Base-by-base conservation (phyloP, 2,329 filamentous ascomycete species). In the Cordyceps cateniannulata region DNA sequence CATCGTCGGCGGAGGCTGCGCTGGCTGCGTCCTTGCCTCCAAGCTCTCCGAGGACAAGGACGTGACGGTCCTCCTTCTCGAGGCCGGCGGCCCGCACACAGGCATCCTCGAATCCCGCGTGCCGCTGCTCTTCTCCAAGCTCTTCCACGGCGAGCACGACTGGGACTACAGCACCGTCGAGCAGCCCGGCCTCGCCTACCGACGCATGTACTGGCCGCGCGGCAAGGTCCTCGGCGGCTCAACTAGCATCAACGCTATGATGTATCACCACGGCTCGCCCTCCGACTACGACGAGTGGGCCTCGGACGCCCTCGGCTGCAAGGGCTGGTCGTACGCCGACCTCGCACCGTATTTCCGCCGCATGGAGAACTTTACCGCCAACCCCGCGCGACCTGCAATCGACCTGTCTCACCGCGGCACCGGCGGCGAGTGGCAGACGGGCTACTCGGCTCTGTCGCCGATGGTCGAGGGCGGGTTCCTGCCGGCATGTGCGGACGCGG, bases 11-110 rank as follows among this genome's bases (percentile, higher is more conserved):
- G 69, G 67, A 27, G 70, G 70, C 3, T 65, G 66, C 1, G 68
- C 70, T 0, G 70, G 70, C 29, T 63, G 68, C n/a, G 69, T 72
- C 14, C 65, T 72, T 38, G 70, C 69, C 16, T 66, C 63, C 54
- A 66, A 68, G 56, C 66, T 70, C 12, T 69, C 67, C 16, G 66
- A 70, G 45, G 66, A 71, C 56, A 51, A 57, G 5, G 51, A 63
- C 53, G 61, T 65, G 22, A 61, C 62, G 12, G 65, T 65, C 20
- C 62, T 66, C 16, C 42, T 65, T 14, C 64, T 66, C 32, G 64
- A 66, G 54, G 64, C 65, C 9, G 64, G 64, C 42, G 62, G 54
- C n/a, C 40, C 62, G 44, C 59, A 65, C 42, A 59, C 54, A 49
- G 64, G 64, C 22, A 60, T 65, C 14, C 54, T 66, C 38, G 64